Evolutionary conservation across 345 rosid genomes (phyloP), one percentile per base, ranked within the genome.

Genomic region (Gossypioides kirkii): DNA sequence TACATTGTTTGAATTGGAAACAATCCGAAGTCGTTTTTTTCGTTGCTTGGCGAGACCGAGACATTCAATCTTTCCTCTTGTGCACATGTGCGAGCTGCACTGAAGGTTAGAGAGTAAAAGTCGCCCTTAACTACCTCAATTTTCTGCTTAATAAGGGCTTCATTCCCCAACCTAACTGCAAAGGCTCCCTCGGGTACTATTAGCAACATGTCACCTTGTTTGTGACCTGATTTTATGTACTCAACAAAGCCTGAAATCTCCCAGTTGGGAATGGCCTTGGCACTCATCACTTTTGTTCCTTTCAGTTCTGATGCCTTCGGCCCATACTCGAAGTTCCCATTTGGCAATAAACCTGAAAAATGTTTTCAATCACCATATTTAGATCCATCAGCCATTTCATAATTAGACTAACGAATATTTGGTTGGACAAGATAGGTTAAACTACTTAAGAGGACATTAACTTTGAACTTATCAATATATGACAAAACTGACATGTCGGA

Each of bases 141-240:
- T 70, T 76, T 86, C 69, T 94, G 98, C 64, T 90, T 89, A 49
- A 94, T 82, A 0, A 84, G 82, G 23, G 97, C 98, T 12, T 90
- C 91, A 63, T 94, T 89, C 61, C 98, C 98, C 47, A 94, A 73
- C 61, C 98, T 63, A 1, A 94, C 86, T 0, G 97, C 98, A 2
- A 70, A 83, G 10, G 70, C 73, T 55, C 98, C 98, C 20, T 76
- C 86, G 2, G 98, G 98, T 3, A 94, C 98, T 6, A 90, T 80
- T 0, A 94, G 84, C 46, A 92, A 49, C 98, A 94, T 92, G 76
- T 90, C 98, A 0, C 90, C 92, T 83, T 94, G 97, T 72, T 83
- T 92, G 8, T 94, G 98, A 5, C 97, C 97, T 9, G 92, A 89
- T 77, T 85, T 85, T 17, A 94, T 90, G 91, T 89, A 94, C 88